phyloP scores from a whole-genome alignment of 1,284 basidiomycete species.

The Trametes hirsuta region DNA sequence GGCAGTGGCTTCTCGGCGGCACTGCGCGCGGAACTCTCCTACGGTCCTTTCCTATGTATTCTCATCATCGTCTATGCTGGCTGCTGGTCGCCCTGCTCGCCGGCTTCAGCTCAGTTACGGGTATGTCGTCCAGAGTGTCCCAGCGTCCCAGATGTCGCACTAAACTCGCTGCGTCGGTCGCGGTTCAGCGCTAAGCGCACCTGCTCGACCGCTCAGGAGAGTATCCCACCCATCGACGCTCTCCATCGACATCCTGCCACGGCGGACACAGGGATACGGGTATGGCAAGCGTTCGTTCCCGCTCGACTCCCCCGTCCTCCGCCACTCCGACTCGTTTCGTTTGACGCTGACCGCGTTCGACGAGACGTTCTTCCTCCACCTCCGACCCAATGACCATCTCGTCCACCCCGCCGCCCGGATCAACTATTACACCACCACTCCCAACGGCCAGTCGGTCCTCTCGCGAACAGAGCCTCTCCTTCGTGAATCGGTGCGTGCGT shows the following conservation, averaged over 20 bases:
- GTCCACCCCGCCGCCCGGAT: constrained; percentile 78
- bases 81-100: constrained; percentile 20
- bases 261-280: constrained; percentile 39
- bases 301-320: constrained; percentile 47
- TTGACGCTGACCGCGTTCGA: constrained; percentile 66
- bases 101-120: constrained; percentile 18
- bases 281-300: constrained; percentile 40
- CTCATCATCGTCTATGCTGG: constrained; percentile 23
- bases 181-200: constrained; percentile 39
- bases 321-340: constrained; percentile 66
- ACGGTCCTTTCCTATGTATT: constrained; percentile 26
- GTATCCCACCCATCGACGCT: constrained; percentile 60
- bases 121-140: constrained; percentile 10
- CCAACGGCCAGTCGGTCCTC: constrained; percentile 50
- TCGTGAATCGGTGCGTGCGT: constrained; percentile 60
- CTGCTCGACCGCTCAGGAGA: constrained; percentile 58
- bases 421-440: constrained; percentile 53
- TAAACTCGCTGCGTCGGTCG: not conserved
- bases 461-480: constrained; percentile 55
- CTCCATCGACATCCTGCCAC: constrained; percentile 69
- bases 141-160: not conserved
- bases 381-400: constrained; percentile 75
- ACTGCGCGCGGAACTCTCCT: constrained; percentile 7
- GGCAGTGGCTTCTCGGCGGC: constrained; percentile 13
- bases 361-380: constrained; percentile 66